phyloP scores from a whole-genome alignment of 2,329 filamentous ascomycete species.

The Periglandula ipomoeae region DNA sequence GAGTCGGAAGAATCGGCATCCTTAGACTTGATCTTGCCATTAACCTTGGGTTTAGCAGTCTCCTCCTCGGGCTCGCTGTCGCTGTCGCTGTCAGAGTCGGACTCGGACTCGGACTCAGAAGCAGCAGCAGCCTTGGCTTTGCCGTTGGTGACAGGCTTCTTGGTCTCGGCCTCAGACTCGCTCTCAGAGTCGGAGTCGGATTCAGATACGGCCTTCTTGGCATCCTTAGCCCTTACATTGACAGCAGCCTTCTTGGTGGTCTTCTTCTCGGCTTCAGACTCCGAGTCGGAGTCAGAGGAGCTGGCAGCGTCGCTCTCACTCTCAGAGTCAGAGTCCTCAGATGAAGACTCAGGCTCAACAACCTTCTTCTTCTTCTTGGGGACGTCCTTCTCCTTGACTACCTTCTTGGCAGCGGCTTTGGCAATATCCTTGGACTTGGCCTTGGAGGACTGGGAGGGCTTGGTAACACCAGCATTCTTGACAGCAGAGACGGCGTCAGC shows the following conservation, averaged over 20 bases:
- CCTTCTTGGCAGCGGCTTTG: slow-evolving; percentile 49
- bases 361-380: slow-evolving; percentile 42
- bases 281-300: slow-evolving; percentile 17
- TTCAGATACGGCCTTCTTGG: slow-evolving; percentile 14
- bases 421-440: slow-evolving; percentile 58
- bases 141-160: slow-evolving; percentile 13
- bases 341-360: slow-evolving; percentile 31
- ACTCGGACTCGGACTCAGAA: slow-evolving; percentile 22
- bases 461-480: slow-evolving; percentile 60
- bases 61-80: slow-evolving; percentile 30
- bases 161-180: slow-evolving; percentile 28
- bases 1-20: slow-evolving; percentile 17
- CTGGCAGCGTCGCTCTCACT: slow-evolving; percentile 19
- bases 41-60: slow-evolving; percentile 17
- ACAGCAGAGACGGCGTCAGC: slow-evolving; percentile 45
- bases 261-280: slow-evolving; percentile 25
- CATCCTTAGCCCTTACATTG: slow-evolving; percentile 18
- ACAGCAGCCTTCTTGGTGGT: slow-evolving; percentile 11
- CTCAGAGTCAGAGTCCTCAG: slow-evolving; percentile 27
- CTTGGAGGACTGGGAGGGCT: slow-evolving; percentile 56
- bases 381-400: slow-evolving; percentile 32
- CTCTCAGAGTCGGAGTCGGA: slow-evolving; percentile 29
- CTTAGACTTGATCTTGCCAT: slow-evolving; percentile 14
- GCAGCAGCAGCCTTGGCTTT: slow-evolving; percentile 12
- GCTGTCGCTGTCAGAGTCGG: slow-evolving; percentile 23